These are phyloP conservation scores for Claviceps capensis DNA, from an alignment of 2,329 filamentous ascomycete species.

Conservation along the genomic window DNA sequence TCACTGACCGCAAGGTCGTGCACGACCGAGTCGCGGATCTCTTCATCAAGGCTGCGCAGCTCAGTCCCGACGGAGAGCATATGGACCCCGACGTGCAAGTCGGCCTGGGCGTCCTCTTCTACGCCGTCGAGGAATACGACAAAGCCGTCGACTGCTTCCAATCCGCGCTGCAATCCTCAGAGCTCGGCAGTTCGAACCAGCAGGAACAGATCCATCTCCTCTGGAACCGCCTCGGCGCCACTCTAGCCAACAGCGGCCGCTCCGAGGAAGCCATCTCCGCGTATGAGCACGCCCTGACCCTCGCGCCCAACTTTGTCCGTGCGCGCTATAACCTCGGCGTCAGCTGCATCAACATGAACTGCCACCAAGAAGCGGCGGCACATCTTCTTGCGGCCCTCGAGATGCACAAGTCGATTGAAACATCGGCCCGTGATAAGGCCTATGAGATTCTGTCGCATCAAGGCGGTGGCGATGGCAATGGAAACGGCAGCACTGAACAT, in stretches of 20 bases:
- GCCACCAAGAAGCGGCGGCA: conserved; percentile 81
- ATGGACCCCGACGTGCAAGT: conserved; percentile 99
- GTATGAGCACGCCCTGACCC: conserved; percentile 80
- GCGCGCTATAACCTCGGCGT: conserved; percentile 95
- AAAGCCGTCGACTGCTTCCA: conserved; percentile 99
- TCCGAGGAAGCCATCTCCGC: conserved; percentile 94
- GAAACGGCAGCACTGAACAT: background rate
- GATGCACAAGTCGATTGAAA: conserved; percentile 92
- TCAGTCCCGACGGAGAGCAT: conserved; percentile 80
- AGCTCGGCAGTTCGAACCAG: conserved; percentile 72
- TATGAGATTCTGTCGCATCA: conserved; percentile 59
- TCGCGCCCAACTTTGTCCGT: conserved; percentile 92
- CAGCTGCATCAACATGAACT: conserved; percentile 93
- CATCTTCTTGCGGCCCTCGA: conserved; percentile 83
- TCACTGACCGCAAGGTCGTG: conserved; percentile 80
- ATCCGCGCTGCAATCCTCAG: conserved; percentile 73
- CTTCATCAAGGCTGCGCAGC: conserved; percentile 84
- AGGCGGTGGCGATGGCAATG: conserved; percentile 15
- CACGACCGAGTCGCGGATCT: conserved; percentile 83
- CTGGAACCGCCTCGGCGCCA: conserved; percentile 94
- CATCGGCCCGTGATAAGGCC: conserved; percentile 69
- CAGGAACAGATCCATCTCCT: conserved; percentile 80
- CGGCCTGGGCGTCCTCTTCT: conserved; percentile 90
- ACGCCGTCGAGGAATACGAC: conserved; percentile 93
- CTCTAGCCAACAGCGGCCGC: conserved; percentile 84